A percentile compares a stretch with the other conserved stretches of the same genome.
phyloP scores from a whole-genome alignment of 2,329 filamentous ascomycete genomes.

The Botrytis squamosa region DNA sequence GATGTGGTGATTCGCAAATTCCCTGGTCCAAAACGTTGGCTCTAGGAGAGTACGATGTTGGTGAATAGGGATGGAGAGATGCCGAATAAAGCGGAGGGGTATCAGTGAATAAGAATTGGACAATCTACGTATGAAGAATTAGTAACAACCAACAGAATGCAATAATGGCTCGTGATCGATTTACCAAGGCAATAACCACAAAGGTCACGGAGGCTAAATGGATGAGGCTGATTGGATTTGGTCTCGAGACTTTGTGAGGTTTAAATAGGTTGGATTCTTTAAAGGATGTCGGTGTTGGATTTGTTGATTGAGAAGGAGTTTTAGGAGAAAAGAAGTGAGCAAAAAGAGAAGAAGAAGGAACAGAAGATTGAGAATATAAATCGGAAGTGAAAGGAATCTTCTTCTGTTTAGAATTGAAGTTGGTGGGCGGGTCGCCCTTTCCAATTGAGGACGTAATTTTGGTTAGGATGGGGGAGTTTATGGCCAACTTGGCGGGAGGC shows the following conservation, averaged over 20 bases:
- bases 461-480: slow-evolving; percentile 18
- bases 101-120: slow-evolving; percentile 50
- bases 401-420: slow-evolving; percentile 8
- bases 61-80: slow-evolving; percentile 37
- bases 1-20: slow-evolving; percentile 54
- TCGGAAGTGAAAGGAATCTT: slow-evolving; percentile 1
- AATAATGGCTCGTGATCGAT: slow-evolving; percentile 20
- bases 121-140: slow-evolving; percentile 42
- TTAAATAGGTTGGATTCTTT: slow-evolving; percentile 13
- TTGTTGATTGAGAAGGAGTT: background rate
- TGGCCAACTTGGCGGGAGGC: slow-evolving; percentile 22
- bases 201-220: slow-evolving; percentile 39
- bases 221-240: slow-evolving; percentile 33
- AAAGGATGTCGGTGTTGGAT: background rate
- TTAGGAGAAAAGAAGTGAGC: background rate
- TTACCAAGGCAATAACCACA: slow-evolving; percentile 38
- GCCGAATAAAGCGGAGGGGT: slow-evolving; percentile 40
- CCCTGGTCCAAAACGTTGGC: slow-evolving; percentile 46
- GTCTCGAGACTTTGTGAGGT: slow-evolving; percentile 32
- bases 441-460: slow-evolving; percentile 25
- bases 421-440: slow-evolving; percentile 21
- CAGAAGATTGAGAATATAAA: background rate
- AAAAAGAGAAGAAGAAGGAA: background rate
- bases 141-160: background rate
- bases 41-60: slow-evolving; percentile 44